Conservation (phyloP, 306 rosid species). For the Medicago lupulina region DNA sequence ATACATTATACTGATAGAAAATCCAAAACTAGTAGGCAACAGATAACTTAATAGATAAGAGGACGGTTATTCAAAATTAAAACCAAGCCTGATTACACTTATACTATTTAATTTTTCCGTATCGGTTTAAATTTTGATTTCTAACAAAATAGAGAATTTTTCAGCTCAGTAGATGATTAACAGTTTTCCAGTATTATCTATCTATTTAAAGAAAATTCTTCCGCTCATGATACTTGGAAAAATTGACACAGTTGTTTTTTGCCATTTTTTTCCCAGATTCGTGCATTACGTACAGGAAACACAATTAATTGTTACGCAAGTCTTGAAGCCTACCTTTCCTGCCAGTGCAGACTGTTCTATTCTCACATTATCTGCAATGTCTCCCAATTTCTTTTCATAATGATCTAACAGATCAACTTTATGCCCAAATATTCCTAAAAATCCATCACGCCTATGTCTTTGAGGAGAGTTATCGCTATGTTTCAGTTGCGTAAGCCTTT, state of each 20-base stretch:
- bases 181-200: background rate
- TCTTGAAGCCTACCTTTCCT: constrained; percentile 59
- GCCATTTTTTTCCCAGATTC: too few species aligned
- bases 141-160: background rate
- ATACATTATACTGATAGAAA: constrained; percentile 9
- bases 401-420: constrained; percentile 59
- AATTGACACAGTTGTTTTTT: too few species aligned
- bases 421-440: constrained; percentile 63
- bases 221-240: too few species aligned
- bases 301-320: background rate
- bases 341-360: constrained; percentile 60
- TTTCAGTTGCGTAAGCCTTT: constrained; percentile 55
- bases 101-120: too few species aligned
- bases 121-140: too few species aligned
- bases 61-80: constrained; percentile 3
- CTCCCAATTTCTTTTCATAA: constrained; percentile 64
- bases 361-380: constrained; percentile 65
- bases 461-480: constrained; percentile 42
- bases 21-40: background rate
- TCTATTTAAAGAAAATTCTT: too few species aligned
- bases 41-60: background rate
- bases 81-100: too few species aligned
- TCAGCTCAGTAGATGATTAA: constrained; percentile 14
- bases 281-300: constrained; percentile 3
- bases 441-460: constrained; percentile 60